Conservation (phyloP, 768 basidiomycete genomes). For the Suillus discolor region DNA sequence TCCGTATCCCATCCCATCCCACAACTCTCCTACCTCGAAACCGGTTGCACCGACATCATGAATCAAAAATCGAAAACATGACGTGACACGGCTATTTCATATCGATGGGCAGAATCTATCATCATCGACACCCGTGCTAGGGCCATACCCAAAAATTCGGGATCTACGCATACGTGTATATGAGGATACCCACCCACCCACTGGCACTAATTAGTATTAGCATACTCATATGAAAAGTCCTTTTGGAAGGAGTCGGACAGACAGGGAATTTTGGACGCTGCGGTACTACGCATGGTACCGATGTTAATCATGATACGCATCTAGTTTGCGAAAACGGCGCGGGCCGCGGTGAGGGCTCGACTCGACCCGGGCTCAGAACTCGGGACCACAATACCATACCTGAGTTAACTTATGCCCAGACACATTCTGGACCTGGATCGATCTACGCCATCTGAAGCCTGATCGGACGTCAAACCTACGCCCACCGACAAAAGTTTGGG, state of each 20-base stretch:
- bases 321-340: too few species aligned
- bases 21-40: not conserved
- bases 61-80: conserved; percentile 1
- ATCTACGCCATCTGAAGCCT: too few species aligned
- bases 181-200: not conserved
- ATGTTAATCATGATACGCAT: not conserved
- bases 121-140: not conserved
- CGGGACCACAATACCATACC: too few species aligned
- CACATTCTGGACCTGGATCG: not conserved
- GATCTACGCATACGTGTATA: conserved; percentile 2
- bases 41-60: not conserved
- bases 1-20: too few species aligned
- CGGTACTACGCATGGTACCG: not conserved
- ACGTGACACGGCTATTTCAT: not conserved
- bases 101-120: not conserved
- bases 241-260: not conserved
- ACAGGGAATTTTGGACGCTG: not conserved
- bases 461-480: not conserved
- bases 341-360: not conserved
- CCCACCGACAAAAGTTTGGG: not conserved
- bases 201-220: too few species aligned
- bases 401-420: too few species aligned
- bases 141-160: not conserved
- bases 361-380: not conserved
- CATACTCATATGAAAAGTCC: not conserved